Percentiles rank a stretch among this genome's conserved stretches.
phyloP scores from a whole-genome alignment of 1,284 basidiomycete genomes.

The Sanghuangporus sanghuang region DNA sequence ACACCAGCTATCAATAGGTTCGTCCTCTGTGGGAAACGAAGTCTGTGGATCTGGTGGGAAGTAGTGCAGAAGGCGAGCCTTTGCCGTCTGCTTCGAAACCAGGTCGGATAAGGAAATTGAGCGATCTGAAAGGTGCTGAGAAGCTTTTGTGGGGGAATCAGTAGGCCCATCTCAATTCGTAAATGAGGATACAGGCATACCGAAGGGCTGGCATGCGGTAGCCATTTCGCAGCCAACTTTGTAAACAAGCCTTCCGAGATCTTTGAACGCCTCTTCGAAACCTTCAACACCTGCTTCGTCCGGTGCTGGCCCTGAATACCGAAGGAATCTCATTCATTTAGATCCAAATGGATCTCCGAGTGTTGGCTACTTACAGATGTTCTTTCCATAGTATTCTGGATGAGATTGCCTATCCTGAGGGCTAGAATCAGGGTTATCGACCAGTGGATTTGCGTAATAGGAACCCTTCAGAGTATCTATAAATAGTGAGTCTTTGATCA shows the following conservation, averaged over 20 bases:
- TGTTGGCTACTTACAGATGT: conserved; percentile 54
- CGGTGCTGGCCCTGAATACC: conserved; percentile 59
- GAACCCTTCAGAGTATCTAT: conserved; percentile 83
- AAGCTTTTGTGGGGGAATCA: conserved; percentile 29
- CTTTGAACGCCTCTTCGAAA: conserved; percentile 84
- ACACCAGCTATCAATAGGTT: conserved; percentile 76
- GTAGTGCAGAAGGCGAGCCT: conserved; percentile 88
- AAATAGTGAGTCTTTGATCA: conserved; percentile 1
- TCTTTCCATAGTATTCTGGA: conserved; percentile 75
- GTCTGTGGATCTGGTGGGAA: conserved; percentile 57
- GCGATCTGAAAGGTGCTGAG: conserved; percentile 56
- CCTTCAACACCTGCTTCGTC: conserved; percentile 60
- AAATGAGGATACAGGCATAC: conserved; percentile 34
- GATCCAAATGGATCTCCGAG: not conserved
- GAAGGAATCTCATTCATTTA: not conserved
- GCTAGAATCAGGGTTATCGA: conserved; percentile 59
- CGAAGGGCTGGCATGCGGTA: conserved; percentile 82
- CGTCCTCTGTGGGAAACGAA: conserved; percentile 40
- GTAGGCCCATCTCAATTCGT: not conserved
- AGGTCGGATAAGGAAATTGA: conserved; percentile 58
- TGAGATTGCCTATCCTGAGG: conserved; percentile 47
- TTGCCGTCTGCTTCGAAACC: conserved; percentile 63
- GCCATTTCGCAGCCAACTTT: conserved; percentile 76
- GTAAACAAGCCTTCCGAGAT: conserved; percentile 56
- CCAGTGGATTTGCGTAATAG: conserved; percentile 85